Percentiles rank a stretch among this genome's conserved stretches.
phyloP scores from a whole-genome alignment of 805 yeast species.

The Myxozyma sirexii region DNA sequence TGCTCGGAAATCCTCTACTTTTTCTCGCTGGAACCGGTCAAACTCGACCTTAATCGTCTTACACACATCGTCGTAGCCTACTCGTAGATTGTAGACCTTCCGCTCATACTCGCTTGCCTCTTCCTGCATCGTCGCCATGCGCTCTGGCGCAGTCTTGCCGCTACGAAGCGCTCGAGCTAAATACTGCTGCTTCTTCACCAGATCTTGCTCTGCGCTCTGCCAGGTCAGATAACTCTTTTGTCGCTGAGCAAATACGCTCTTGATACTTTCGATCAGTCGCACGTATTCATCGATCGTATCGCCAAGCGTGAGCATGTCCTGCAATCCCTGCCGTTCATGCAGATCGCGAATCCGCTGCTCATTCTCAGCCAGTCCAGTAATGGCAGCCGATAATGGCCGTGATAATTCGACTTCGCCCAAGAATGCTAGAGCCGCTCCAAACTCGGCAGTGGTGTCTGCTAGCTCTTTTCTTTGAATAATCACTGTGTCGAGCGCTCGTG shows the following conservation, averaged over 20 bases:
- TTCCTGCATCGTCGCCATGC: conserved; percentile 55
- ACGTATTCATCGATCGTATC: conserved; percentile 85
- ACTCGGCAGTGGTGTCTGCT: conserved; percentile 67
- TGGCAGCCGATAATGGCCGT: conserved; percentile 61
- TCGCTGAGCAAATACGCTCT: conserved; percentile 73
- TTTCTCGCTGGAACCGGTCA: conserved; percentile 68
- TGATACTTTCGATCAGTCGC: conserved; percentile 73
- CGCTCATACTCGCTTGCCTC: conserved; percentile 62
- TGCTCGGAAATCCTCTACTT: conserved; percentile 80
- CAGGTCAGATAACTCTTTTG: conserved; percentile 56
- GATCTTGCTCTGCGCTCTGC: conserved; percentile 51
- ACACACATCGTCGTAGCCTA: conserved; percentile 64
- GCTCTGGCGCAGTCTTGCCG: conserved; percentile 63
- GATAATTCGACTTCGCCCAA: conserved; percentile 77
- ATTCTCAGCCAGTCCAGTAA: conserved; percentile 70
- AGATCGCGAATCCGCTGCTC: conserved; percentile 72
- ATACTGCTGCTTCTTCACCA: conserved; percentile 51
- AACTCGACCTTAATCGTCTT: conserved; percentile 70
- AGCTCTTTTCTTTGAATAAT: conserved; percentile 76
- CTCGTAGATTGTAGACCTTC: conserved; percentile 56
- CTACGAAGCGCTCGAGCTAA: conserved; percentile 52
- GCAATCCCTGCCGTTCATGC: conserved; percentile 74
- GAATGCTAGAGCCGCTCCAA: conserved; percentile 57
- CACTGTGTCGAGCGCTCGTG: conserved; percentile 72
- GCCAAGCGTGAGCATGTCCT: conserved; percentile 84